phyloP scores from a whole-genome alignment of 441 rosid genomes.

The Corymbia calophylla region DNA sequence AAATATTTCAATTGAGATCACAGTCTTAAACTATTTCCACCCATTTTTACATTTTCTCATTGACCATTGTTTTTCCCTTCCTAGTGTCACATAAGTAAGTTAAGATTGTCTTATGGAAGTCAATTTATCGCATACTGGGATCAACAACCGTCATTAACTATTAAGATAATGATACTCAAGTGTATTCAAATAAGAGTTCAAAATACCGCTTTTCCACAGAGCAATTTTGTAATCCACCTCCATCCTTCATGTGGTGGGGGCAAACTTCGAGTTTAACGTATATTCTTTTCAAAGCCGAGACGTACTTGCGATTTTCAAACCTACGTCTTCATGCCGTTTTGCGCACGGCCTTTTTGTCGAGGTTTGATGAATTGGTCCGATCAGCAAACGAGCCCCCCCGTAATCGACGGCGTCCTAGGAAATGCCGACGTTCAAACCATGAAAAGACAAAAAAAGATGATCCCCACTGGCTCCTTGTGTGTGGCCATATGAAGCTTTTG shows the following conservation, averaged over 20 bases:
- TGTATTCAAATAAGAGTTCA: background rate
- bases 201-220: background rate
- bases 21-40: background rate
- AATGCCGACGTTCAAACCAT: background rate
- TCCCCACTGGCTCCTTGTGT: background rate
- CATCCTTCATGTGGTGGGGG: background rate
- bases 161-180: background rate
- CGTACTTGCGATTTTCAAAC: background rate
- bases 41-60: background rate
- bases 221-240: background rate
- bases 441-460: background rate
- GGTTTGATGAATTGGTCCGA: background rate
- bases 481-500: background rate
- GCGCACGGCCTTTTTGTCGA: background rate
- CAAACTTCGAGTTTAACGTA: background rate
- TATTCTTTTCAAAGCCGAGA: background rate
- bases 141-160: background rate
- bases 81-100: accelerated
- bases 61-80: background rate
- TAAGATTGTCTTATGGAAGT: background rate
- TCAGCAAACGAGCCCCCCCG: background rate
- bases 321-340: background rate
- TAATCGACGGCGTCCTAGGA: background rate
- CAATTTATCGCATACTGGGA: background rate
- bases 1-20: background rate